These are phyloP conservation scores for Ilex aquifolium DNA, from an alignment of 257 asterid species.

Conservation along the genomic window DNA sequence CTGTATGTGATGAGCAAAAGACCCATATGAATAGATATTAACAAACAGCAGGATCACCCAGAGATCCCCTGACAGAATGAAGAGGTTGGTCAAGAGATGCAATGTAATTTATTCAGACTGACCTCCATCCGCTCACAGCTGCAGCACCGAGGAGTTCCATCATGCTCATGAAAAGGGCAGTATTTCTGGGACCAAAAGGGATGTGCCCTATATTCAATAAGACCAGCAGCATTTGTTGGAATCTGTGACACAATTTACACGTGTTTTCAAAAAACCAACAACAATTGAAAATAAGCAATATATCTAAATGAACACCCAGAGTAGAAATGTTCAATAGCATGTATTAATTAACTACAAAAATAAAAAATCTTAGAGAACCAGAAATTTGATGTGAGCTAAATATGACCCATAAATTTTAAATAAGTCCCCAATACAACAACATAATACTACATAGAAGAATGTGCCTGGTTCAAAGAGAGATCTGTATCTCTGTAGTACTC, in stretches of 20 bases:
- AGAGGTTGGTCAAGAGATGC: conserved; percentile 1
- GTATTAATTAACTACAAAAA: too few relatives aligned
- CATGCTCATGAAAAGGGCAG: conserved; percentile 95
- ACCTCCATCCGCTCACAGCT: conserved; percentile 99
- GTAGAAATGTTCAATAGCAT: not conserved
- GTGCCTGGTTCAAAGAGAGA: too few relatives aligned
- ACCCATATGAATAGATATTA: conserved; percentile 5
- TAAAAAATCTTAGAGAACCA: too few relatives aligned
- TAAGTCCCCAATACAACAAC: too few relatives aligned
- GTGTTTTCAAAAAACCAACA: too few relatives aligned
- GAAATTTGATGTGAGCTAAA: too few relatives aligned
- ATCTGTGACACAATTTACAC: conserved; percentile 32
- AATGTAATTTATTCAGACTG: not conserved
- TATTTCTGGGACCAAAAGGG: conserved; percentile 99
- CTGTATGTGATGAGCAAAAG: conserved; percentile 35
- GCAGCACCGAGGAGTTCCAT: conserved; percentile 95
- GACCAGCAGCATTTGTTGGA: conserved; percentile 88
- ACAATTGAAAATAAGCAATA: not conserved
- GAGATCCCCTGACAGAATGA: not conserved
- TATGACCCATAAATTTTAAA: too few relatives aligned
- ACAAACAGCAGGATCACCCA: not conserved
- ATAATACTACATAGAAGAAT: too few relatives aligned
- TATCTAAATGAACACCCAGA: not conserved
- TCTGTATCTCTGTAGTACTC: too few relatives aligned
- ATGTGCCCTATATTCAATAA: conserved; percentile 88